Evolutionary conservation across 768 basidiomycete species (phyloP).

Genomic region (Tubosaeta sp.): DNA sequence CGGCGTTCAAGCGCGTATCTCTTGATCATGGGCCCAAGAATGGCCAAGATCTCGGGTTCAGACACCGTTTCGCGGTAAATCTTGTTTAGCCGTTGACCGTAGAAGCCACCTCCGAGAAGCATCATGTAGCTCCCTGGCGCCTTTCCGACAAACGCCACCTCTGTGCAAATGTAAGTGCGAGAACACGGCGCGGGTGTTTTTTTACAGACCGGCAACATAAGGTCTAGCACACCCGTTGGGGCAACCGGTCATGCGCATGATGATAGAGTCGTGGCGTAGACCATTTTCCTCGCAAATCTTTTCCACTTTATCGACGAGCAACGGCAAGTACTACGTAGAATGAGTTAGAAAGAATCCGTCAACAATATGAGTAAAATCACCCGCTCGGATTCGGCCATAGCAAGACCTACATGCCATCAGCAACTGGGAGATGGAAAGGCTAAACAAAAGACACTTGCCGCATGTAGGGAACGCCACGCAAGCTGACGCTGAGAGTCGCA

Average conservation of each 20-base stretch:
- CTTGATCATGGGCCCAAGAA: slow-evolving; percentile 92
- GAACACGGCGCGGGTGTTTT: not conserved
- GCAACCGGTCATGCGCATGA: slow-evolving; percentile 99
- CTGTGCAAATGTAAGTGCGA: slow-evolving; percentile 35
- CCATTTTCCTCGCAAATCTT: slow-evolving; percentile 92
- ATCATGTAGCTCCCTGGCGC: slow-evolving; percentile 89
- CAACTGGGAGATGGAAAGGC: not conserved
- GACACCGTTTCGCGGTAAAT: slow-evolving; percentile 90
- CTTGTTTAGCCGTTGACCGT: slow-evolving; percentile 93
- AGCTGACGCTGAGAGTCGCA: slow-evolving; percentile 87
- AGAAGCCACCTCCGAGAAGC: slow-evolving; percentile 94
- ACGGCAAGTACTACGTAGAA: slow-evolving; percentile 73
- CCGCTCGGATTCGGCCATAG: slow-evolving; percentile 76
- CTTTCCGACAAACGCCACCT: slow-evolving; percentile 96
- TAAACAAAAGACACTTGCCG: slow-evolving; percentile 36
- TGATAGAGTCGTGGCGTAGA: slow-evolving; percentile 87
- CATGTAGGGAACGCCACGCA: slow-evolving; percentile 99
- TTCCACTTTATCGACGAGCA: slow-evolving; percentile 93
- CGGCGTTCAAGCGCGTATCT: slow-evolving; percentile 82
- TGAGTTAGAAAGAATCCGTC: slow-evolving; percentile 30
- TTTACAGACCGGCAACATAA: slow-evolving; percentile 72
- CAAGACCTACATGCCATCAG: slow-evolving; percentile 42
- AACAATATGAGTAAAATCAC: slow-evolving; percentile 32
- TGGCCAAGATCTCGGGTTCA: slow-evolving; percentile 87
- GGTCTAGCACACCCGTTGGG: slow-evolving; percentile 93